Base-by-base conservation (phyloP, 148 eudicot species). In the Bassia scoparia region DNA sequence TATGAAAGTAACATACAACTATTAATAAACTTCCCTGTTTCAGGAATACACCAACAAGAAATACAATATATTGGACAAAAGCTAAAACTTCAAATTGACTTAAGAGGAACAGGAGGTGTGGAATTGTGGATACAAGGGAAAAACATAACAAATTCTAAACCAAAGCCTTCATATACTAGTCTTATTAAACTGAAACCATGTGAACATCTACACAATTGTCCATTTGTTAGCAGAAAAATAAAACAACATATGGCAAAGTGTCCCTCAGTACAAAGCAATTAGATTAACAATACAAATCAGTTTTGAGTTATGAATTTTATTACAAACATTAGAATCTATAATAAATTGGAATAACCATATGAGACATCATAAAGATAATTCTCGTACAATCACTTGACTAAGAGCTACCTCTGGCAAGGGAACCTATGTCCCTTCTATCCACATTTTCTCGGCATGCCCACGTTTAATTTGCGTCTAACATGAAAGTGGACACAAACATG, bases 341-440 rank as follows among this genome's bases (percentile, higher is more conserved):
- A 49, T 11, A 7, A 15, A 49, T 3, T 17, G 16, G 21, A 33
- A 66, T n/a, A 38, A 23, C 18, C 64, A 46, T 14, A 23, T 49
- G 35, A 61, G 48, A 52, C 3, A 27, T 23, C n/a, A 7, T 8
- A 41, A 41, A 0, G 0, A 41, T 59, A 5, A 54, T 18, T 65
- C 24, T 7, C 33, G 34, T 44, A 49, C n/a, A 67, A 35, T 67
- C 61, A 27, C 23, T 4, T 11, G 63, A 44, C 26, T n/a, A 66
- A 69, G 34, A 62, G 31, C n/a, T 85, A 93, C 98, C 98, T 89
- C 96, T 88, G 46, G 98, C 98, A 62, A 94, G 91, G 55, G 96
- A 88, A 78, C 89, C 80, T 50, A 94, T 87, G 59, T 94, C 98
- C 78, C 84, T 84, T 73, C 82, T 79, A 53, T 61, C 79, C 37